Evolutionary conservation across 164 flowering plant genomes (phyloP).

Genomic region (Nymphaea thermarum): DNA sequence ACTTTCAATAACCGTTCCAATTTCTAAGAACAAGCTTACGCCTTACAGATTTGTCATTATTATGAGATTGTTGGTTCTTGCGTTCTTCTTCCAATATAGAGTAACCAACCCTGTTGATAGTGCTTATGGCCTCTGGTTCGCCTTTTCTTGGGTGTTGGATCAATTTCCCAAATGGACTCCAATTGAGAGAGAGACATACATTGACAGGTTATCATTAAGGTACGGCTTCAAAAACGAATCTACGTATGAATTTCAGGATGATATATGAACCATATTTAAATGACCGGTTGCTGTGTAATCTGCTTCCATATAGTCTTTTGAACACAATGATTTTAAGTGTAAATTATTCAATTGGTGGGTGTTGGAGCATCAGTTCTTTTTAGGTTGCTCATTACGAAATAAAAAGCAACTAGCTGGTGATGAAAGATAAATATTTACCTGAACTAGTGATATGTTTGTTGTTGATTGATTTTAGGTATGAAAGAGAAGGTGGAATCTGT

Average conservation of each 20-base stretch:
- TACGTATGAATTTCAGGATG: neutral
- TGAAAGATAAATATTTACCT: too few species aligned
- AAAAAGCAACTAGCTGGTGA: too few species aligned
- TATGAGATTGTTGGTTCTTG: conserved; percentile 67
- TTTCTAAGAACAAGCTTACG: conserved; percentile 46
- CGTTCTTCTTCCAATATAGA: conserved; percentile 83
- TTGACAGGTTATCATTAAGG: conserved; percentile 74
- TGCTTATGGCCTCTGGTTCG: conserved; percentile 86
- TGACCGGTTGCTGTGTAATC: neutral
- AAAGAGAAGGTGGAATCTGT: conserved; percentile 61
- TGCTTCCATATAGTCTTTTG: too few species aligned
- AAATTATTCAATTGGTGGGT: too few species aligned
- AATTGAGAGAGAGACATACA: conserved; percentile 46
- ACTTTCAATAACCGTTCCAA: conserved; percentile 58
- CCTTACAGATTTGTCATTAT: conserved; percentile 78
- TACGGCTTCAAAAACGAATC: conserved; percentile 14
- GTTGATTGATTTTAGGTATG: conserved; percentile 36
- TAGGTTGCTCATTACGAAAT: too few species aligned
- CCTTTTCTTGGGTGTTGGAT: conserved; percentile 91
- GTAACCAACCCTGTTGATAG: conserved; percentile 84
- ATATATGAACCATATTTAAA: too few species aligned
- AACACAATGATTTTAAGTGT: too few species aligned
- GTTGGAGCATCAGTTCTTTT: too few species aligned
- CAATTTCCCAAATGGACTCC: conserved; percentile 98
- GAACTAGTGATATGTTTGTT: too few species aligned